Base-by-base conservation (phyloP, 208 protist species). In the Leishmania tropica region DNA sequence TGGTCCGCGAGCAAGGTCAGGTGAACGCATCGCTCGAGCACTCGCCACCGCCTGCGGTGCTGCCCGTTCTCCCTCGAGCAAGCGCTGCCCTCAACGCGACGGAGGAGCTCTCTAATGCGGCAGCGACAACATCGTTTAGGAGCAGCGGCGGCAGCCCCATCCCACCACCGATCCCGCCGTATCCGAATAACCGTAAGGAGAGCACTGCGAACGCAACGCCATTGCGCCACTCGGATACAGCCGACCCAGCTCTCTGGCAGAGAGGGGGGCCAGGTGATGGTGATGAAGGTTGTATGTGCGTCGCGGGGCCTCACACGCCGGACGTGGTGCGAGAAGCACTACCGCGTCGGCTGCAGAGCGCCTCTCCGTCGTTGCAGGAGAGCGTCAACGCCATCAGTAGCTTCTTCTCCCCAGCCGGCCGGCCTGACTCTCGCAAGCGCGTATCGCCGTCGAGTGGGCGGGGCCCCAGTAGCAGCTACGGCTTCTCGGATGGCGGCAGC, bases 391-490 rank as follows among this genome's bases (percentile, higher is more conserved):
- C 3, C 4, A 21, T 35, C 53, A 11, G 4, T 35, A 56, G 13
- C 15, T 8, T 1, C 48, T 3, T 78, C 48, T 48, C 79, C 58
- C n/a, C 75, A 48, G 11, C 35, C 37, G 42, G 56, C 51, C 31
- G 11, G 45, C 24, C 54, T 28, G 37, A 65, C 15, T 3, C 54
- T 40, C 35, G 54, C 35, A 83, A 78, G 73, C 64, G 51, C 5
- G 51, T 65, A 17, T 79, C 74, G 15, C 58, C 72, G 51, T 83
- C 51, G 17, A 79, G 58, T 45, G 74, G 51, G 5, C 81, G 62
- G 19, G 82, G 72, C 13, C 40, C 73, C n/a, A 83, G 72, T 80
- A 76, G 74, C 79, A 88, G 85, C 76, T 81, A 80, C 74, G 85
- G 85, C 53, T 88, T 80, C 79, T 84, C 85, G 3, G 83, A 85